These are phyloP conservation scores for Serendipita sp. DNA, from an alignment of 768 basidiomycete genomes.

Conservation along the genomic window DNA sequence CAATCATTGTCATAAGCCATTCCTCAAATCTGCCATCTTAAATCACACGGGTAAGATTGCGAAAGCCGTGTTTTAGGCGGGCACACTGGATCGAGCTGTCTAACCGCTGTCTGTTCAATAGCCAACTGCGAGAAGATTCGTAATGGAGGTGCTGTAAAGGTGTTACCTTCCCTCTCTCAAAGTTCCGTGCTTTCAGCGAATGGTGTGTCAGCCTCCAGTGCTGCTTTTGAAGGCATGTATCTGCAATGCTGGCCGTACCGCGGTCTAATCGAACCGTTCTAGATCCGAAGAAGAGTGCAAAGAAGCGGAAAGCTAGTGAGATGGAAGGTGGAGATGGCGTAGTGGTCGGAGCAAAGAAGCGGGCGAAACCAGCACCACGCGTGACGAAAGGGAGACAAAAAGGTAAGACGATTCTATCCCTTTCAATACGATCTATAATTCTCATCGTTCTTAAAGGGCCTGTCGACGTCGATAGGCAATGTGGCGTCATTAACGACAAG, in stretches of 20 bases:
- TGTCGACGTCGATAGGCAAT: constrained; percentile 80
- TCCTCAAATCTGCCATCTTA: constrained; percentile 54
- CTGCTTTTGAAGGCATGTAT: neutral
- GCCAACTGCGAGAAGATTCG: constrained; percentile 49
- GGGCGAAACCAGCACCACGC: constrained; percentile 49
- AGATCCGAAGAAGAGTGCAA: constrained; percentile 18
- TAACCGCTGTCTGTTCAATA: constrained; percentile 17
- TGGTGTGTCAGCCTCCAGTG: constrained; percentile 7
- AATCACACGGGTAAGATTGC: constrained; percentile 56
- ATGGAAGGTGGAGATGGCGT: constrained; percentile 47
- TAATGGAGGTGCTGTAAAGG: constrained; percentile 24
- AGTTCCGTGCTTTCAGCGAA: constrained; percentile 1
- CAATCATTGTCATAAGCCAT: constrained; percentile 64
- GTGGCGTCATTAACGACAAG: constrained; percentile 96
- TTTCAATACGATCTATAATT: neutral
- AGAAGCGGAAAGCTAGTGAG: constrained; percentile 68
- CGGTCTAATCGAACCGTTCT: constrained; percentile 7
- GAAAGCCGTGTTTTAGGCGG: no score
- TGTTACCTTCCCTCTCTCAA: constrained; percentile 27
- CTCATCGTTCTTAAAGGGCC: constrained; percentile 29
- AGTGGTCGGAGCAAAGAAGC: constrained; percentile 57
- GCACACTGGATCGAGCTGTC: neutral
- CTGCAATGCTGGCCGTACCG: constrained; percentile 17
- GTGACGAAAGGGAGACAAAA: constrained; percentile 65
- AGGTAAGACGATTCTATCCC: constrained; percentile 18